Evolutionary conservation across 805 yeast genomes (phyloP).

Genomic region (Teunomyces aglyptinius): DNA sequence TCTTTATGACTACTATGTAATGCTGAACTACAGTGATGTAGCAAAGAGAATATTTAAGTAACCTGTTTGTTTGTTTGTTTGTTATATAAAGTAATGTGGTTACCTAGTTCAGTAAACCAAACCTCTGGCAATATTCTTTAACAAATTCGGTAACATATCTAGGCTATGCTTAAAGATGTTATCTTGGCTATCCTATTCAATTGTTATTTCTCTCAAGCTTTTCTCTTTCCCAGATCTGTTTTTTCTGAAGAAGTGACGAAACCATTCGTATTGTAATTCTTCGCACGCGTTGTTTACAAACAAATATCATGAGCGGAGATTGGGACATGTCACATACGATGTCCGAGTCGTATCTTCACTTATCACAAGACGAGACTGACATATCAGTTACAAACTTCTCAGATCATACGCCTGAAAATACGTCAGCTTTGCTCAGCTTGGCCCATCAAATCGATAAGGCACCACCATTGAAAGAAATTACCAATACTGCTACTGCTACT

Average conservation of each 20-base stretch:
- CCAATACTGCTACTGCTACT: not conserved
- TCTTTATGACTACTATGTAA: too few species aligned
- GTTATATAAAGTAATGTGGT: too few species aligned
- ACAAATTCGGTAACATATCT: too few species aligned
- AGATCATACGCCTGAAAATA: constrained; percentile 2
- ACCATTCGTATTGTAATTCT: not conserved
- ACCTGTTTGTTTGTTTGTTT: too few species aligned
- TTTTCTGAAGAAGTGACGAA: not conserved
- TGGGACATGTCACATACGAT: constrained; percentile 23
- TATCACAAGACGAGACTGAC: constrained; percentile 21
- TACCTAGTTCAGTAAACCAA: too few species aligned
- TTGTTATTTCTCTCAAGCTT: too few species aligned
- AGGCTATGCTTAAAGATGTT: too few species aligned
- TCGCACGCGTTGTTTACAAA: constrained; percentile 10
- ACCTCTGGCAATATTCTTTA: too few species aligned
- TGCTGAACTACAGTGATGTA: too few species aligned
- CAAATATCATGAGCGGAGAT: constrained; percentile 9
- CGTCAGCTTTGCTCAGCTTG: constrained; percentile 13
- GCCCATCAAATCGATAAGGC: constrained; percentile 14
- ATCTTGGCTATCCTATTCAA: too few species aligned
- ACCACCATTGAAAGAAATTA: not conserved
- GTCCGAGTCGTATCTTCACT: constrained; percentile 30
- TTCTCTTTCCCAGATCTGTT: not conserved
- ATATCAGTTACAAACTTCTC: constrained; percentile 3
- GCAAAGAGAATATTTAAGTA: too few species aligned